Evolutionary conservation across 2,329 filamentous ascomycete genomes (phyloP), one percentile per base, ranked within the genome.

Genomic region (Alternaria infectoria): DNA sequence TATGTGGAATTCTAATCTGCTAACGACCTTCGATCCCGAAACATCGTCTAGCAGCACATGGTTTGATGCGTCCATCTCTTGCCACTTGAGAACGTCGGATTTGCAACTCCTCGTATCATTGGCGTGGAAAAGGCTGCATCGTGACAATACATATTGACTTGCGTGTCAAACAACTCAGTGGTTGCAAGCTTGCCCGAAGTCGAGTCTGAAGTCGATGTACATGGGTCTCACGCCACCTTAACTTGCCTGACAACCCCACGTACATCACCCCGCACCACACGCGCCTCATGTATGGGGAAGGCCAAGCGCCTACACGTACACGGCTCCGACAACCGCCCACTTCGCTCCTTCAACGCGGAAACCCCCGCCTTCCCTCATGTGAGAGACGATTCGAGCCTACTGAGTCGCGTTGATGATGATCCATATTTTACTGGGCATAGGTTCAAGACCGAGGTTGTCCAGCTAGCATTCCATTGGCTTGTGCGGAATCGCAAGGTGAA

Each of bases 221-320:
- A 17, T 40, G 36, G n/a, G 28, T 32, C 49, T 54, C 17, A 47
- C 54, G 25, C 44, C 54, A 43, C 32, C 54, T 49, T 49, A 45
- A 25, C 5, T 28, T 30, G n/a, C 23, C 44, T 7, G 45, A 25
- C 15, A 49, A 59, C 60, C 60, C 60, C 60, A 62, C 60, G 44
- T 46, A 6, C 30, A 54, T 46, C 30, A 43, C 60, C 60, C 60
- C 60, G 55, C 60, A 62, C 17, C n/a, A 47, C 40, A 47, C 25
- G 26, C 47, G 40, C 47, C 43, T 57, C 32, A 46, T 44, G 19
- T 36, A 54, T 58, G 55, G 49, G 43, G 49, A 59, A 59, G 43
- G 26, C 25, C 32, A 52, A 50, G 28, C 28, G 28, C 40, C 40
- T 10, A 19, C 30, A 28, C n/a, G n/a, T 5, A 25, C 23, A 45